These are phyloP conservation scores for Penicillium griseofulvum DNA, from an alignment of 2,329 filamentous ascomycete species.

Conservation along the genomic window DNA sequence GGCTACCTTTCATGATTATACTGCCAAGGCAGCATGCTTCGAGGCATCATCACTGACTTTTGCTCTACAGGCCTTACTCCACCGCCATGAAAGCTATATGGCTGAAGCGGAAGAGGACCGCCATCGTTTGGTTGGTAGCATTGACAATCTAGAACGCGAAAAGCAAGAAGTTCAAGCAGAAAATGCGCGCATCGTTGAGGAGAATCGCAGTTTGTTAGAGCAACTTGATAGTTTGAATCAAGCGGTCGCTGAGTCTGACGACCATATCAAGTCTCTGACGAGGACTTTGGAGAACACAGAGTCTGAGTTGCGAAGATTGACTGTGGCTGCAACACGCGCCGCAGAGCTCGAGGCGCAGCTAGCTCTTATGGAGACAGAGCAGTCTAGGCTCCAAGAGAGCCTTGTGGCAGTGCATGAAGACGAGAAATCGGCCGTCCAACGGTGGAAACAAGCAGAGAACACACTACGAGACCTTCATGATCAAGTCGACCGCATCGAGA, in stretches of 20 bases:
- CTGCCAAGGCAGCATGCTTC: slow-evolving; percentile 20
- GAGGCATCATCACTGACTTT: slow-evolving; percentile 64
- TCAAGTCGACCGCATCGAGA: slow-evolving; percentile 84
- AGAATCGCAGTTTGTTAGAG: slow-evolving; percentile 77
- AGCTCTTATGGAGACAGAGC: slow-evolving; percentile 74
- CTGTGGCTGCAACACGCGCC: slow-evolving; percentile 70
- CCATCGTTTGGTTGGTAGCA: slow-evolving; percentile 65
- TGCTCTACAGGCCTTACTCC: slow-evolving; percentile 77
- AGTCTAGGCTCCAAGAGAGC: slow-evolving; percentile 67
- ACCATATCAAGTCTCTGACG: slow-evolving; percentile 73
- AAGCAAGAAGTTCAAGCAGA: slow-evolving; percentile 72
- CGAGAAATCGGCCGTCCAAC: slow-evolving; percentile 71
- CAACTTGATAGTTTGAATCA: slow-evolving; percentile 82
- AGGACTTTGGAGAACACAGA: slow-evolving; percentile 74
- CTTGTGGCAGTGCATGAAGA: slow-evolving; percentile 69
- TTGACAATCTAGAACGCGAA: slow-evolving; percentile 70
- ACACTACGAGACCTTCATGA: slow-evolving; percentile 76
- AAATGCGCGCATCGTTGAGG: slow-evolving; percentile 75
- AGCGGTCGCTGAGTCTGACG: slow-evolving; percentile 75
- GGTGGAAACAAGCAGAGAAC: slow-evolving; percentile 83
- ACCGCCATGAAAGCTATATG: slow-evolving; percentile 92
- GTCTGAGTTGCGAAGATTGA: slow-evolving; percentile 70
- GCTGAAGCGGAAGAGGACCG: slow-evolving; percentile 86
- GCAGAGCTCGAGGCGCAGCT: slow-evolving; percentile 79
- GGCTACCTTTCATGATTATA: slow-evolving; percentile 23